Percentiles rank a stretch among this genome's conserved stretches.
Conservation (phyloP, 169 alveolate genomes). For the Plasmodium vivax region DNA sequence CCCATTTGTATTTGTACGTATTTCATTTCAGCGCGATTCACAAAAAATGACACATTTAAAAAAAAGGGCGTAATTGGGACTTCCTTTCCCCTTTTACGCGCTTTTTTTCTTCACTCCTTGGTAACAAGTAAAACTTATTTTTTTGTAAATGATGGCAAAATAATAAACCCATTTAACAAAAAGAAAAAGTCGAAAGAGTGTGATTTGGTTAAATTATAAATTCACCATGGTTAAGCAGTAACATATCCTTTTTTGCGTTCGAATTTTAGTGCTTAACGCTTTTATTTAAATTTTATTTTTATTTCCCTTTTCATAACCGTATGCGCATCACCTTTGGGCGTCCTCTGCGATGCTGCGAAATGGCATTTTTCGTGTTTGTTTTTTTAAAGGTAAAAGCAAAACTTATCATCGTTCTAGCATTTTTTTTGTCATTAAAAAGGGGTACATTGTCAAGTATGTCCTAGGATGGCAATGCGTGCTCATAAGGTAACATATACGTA, state of each 20-base stretch:
- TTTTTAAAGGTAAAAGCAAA: background rate
- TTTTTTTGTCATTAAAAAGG: background rate
- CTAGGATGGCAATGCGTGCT: background rate
- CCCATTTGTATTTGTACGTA: background rate
- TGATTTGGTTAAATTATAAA: background rate
- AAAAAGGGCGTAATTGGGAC: background rate
- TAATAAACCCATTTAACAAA: background rate
- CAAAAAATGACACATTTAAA: background rate
- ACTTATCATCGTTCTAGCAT: background rate
- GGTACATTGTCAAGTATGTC: background rate
- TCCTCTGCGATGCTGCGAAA: background rate
- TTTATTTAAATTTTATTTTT: background rate
- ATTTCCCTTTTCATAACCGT: background rate
- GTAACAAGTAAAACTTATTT: background rate
- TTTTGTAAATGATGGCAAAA: background rate
- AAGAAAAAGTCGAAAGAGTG: background rate
- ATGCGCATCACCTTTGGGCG: background rate
- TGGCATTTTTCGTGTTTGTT: background rate
- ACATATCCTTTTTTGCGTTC: background rate
- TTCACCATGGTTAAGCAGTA: background rate
- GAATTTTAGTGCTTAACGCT: background rate
- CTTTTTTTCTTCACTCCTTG: background rate
- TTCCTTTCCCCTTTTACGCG: background rate
- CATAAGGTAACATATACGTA: background rate
- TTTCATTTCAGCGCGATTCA: background rate